Conservation (phyloP, 495 filamentous ascomycete species). For the Aspergillus conjunctus region DNA sequence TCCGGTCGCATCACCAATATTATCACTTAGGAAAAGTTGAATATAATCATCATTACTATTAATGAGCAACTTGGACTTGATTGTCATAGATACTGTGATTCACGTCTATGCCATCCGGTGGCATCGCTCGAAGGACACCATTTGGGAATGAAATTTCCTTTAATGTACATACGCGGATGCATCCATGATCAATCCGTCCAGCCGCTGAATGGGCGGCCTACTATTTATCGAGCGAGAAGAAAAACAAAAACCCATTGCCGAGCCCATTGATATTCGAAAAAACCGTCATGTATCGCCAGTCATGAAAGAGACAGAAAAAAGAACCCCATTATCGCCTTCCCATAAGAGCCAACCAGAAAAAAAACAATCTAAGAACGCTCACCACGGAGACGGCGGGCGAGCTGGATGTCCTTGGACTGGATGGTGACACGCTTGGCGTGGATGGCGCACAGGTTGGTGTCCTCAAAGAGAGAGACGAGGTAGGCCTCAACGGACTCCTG, state of each 20-base stretch:
- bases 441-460: conserved; percentile 99
- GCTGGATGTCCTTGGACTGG: conserved; percentile 95
- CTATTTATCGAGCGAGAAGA: conserved; percentile 39
- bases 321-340: conserved; percentile 54
- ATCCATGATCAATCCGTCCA: conserved; percentile 46
- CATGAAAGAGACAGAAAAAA: conserved; percentile 47
- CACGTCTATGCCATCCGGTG: conserved; percentile 47
- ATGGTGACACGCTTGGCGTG: conserved; percentile 99
- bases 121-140: conserved; percentile 37
- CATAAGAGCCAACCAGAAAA: conserved; percentile 43
- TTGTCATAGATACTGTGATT: conserved; percentile 36
- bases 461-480: conserved; percentile 99
- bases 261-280: conserved; percentile 50
- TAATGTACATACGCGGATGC: conserved; percentile 48
- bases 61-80: conserved; percentile 18
- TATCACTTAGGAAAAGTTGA: background rate
- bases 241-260: conserved; percentile 43
- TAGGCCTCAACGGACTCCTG: conserved; percentile 99
- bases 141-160: conserved; percentile 29
- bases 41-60: background rate
- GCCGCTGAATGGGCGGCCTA: conserved; percentile 34
- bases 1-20: no score
- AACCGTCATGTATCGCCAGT: conserved; percentile 56
- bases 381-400: conserved; percentile 93
- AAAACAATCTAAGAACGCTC: conserved; percentile 72